Conservation (phyloP, 257 asterid genomes). For the Apocynum venetum region DNA sequence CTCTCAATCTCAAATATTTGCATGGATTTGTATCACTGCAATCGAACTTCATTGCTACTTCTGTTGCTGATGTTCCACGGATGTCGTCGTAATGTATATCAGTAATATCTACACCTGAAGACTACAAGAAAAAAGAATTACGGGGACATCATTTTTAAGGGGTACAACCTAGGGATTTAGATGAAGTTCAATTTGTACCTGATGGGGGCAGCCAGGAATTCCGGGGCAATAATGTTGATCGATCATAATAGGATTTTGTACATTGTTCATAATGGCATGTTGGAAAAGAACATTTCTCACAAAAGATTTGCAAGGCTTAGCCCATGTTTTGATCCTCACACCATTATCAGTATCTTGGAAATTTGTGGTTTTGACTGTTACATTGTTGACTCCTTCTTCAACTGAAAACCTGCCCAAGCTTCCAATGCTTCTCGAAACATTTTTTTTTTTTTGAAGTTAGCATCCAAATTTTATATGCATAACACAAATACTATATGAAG, state of each 20-base stretch:
- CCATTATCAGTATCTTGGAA: neutral
- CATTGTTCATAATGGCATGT: neutral
- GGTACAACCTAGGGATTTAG: too few species aligned
- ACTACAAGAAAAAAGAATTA: neutral
- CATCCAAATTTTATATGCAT: too few species aligned
- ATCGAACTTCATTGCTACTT: slow-evolving; percentile 7
- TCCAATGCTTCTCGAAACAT: neutral
- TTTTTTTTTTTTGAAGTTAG: neutral
- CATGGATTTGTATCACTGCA: slow-evolving; percentile 2
- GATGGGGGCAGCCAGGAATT: neutral
- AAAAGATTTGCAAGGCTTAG: neutral
- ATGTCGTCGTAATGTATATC: neutral
- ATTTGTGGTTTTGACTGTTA: neutral
- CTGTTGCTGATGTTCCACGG: slow-evolving; percentile 2
- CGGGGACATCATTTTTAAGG: too few species aligned
- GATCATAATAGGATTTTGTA: slow-evolving; percentile 5
- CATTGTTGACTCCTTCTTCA: neutral
- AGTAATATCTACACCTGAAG: neutral
- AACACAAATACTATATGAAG: too few species aligned
- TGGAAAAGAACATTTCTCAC: neutral
- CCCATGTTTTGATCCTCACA: slow-evolving; percentile 8
- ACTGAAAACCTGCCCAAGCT: neutral
- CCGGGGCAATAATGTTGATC: slow-evolving; percentile 7
- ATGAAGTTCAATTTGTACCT: neutral
- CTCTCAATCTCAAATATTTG: neutral